These are phyloP conservation scores for Suillus subalutaceus DNA, from an alignment of 768 basidiomycete genomes.

Conservation along the genomic window DNA sequence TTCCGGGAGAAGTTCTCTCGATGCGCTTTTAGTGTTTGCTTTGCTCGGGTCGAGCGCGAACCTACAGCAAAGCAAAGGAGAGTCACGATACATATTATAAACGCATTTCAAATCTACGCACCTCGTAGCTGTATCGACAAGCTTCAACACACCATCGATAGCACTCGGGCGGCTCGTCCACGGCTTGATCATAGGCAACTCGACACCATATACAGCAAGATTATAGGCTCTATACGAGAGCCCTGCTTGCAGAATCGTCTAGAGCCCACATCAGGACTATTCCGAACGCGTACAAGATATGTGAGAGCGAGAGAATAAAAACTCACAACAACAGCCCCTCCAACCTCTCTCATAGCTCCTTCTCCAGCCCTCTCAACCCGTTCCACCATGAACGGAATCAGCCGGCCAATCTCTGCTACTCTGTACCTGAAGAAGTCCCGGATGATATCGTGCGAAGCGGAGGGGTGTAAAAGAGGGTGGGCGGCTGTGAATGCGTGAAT, in stretches of 20 bases:
- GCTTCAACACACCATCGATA: slow-evolving; percentile 66
- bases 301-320: slow-evolving; percentile 1
- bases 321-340: slow-evolving; percentile 61
- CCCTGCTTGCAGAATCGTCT: slow-evolving; percentile 77
- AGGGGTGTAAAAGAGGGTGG: slow-evolving; percentile 16
- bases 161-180: slow-evolving; percentile 80
- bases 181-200: slow-evolving; percentile 66
- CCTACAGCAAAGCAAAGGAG: not conserved
- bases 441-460: slow-evolving; percentile 64
- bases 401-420: slow-evolving; percentile 62
- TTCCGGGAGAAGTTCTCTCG: slow-evolving; percentile 56
- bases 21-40: slow-evolving; percentile 1
- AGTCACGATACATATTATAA: not conserved
- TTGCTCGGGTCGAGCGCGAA: slow-evolving; percentile 8
- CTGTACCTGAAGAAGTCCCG: slow-evolving; percentile 82
- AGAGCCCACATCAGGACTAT: not conserved
- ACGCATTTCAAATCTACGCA: not conserved
- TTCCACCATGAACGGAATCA: slow-evolving; percentile 64
- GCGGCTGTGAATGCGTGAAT: slow-evolving; percentile 69
- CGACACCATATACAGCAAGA: slow-evolving; percentile 75
- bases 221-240: slow-evolving; percentile 77
- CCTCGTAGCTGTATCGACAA: slow-evolving; percentile 69
- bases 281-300: slow-evolving; percentile 4
- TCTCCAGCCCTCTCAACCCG: slow-evolving; percentile 25
- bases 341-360: slow-evolving; percentile 40